A percentile compares a stretch with the other conserved stretches of the same genome.
These are phyloP conservation scores for Ophiostoma sp. DNA, from an alignment of 2,329 filamentous ascomycete genomes.

Conservation along the genomic window DNA sequence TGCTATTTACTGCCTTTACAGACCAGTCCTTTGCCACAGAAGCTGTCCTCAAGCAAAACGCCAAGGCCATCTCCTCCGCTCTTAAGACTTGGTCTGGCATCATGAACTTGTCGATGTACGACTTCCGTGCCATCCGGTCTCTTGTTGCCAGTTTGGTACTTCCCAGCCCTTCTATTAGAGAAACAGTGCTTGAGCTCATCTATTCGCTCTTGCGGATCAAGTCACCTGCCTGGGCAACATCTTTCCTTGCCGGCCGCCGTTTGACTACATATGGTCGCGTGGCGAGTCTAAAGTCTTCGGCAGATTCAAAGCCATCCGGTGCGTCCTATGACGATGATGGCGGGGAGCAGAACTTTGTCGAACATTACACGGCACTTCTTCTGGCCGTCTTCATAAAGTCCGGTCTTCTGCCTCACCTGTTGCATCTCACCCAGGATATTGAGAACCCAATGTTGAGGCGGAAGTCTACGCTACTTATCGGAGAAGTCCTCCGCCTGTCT, in stretches of 20 bases:
- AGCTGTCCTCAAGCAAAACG: constrained; percentile 73
- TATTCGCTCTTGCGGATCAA: constrained; percentile 84
- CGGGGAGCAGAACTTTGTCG: constrained; percentile 79
- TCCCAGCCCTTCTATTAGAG: constrained; percentile 58
- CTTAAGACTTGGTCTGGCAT: constrained; percentile 93
- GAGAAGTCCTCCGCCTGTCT: constrained; percentile 86
- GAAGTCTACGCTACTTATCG: constrained; percentile 86
- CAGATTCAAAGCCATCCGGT: constrained; percentile 42
- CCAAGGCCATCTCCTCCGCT: constrained; percentile 87
- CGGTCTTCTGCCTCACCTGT: constrained; percentile 64
- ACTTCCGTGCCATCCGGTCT: constrained; percentile 81
- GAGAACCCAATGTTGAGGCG: constrained; percentile 72
- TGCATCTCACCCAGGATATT: constrained; percentile 66
- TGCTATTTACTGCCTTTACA: constrained; percentile 88
- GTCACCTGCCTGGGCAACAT: constrained; percentile 89
- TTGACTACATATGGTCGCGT: constrained; percentile 97
- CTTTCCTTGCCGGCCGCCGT: constrained; percentile 87
- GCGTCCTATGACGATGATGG: constrained; percentile 64
- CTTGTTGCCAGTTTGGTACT: constrained; percentile 66
- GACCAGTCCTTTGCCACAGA: constrained; percentile 69
- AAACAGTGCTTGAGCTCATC: constrained; percentile 83
- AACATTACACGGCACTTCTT: constrained; percentile 89
- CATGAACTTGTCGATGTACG: constrained; percentile 82
- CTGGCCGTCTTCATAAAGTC: constrained; percentile 82
- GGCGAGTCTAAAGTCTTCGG: constrained; percentile 69